These are phyloP conservation scores for Penicillium roqueforti DNA, from an alignment of 495 filamentous ascomycete genomes.

Conservation along the genomic window DNA sequence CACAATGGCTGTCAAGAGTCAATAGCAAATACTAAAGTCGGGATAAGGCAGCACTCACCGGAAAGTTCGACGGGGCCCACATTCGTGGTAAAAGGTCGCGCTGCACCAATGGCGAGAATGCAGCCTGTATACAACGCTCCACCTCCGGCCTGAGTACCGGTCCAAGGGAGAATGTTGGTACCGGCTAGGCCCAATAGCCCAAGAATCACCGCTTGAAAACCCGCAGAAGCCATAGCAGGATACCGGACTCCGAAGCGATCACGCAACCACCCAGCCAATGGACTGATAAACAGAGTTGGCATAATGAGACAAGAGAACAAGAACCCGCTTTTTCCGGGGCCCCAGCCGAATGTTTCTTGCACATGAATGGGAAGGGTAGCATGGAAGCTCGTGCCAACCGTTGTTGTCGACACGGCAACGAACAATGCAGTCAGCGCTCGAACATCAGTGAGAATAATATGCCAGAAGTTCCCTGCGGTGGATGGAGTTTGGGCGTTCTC, in stretches of 20 bases:
- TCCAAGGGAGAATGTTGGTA: neutral
- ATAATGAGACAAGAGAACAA: constrained; percentile 1
- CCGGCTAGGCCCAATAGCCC: neutral
- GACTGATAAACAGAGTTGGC: neutral
- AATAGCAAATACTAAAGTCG: neutral
- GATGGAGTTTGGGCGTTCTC: neutral
- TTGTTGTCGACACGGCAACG: neutral
- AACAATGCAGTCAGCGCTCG: neutral
- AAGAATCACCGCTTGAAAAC: neutral
- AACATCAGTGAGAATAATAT: neutral
- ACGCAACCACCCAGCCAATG: constrained; percentile 3
- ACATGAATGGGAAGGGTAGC: constrained; percentile 8
- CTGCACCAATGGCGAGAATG: neutral
- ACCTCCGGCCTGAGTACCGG: neutral
- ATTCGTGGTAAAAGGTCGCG: neutral
- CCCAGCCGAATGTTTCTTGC: constrained; percentile 10
- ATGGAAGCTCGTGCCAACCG: constrained; percentile 3
- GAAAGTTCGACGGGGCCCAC: constrained; percentile 1
- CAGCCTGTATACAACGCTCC: neutral
- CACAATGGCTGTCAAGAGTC: neutral
- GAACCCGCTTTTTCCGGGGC: neutral
- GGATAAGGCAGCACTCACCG: neutral
- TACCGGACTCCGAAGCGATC: constrained; percentile 1
- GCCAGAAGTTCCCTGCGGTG: neutral
- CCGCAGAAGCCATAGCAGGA: neutral